Percentiles rank a stretch among this genome's conserved stretches.
Conservation (phyloP, 2,329 filamentous ascomycete genomes). For the Trichoderma lentiforme region DNA sequence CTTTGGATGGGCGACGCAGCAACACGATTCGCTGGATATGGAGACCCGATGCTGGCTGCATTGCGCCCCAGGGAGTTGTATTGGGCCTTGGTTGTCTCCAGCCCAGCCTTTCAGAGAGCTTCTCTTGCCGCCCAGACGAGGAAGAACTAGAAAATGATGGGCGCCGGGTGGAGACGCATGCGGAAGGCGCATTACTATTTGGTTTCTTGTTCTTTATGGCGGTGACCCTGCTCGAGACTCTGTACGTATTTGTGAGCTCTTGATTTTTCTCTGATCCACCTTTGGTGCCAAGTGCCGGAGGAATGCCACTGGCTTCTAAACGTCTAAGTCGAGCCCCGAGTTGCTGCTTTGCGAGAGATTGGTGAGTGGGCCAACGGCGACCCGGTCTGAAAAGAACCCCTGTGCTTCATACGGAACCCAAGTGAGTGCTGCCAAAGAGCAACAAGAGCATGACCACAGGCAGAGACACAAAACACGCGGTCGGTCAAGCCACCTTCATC, state of each 20-base stretch:
- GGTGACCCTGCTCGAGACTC: not conserved
- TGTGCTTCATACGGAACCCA: not conserved
- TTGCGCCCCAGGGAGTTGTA: constrained; percentile 21
- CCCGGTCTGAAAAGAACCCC: not conserved
- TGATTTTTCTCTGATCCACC: not conserved
- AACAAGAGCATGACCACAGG: not conserved
- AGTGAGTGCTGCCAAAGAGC: not conserved
- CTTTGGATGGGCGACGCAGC: constrained; percentile 9
- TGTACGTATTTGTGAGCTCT: not conserved
- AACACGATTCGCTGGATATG: constrained; percentile 16
- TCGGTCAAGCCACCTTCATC: not conserved
- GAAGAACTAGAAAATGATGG: constrained; percentile 23
- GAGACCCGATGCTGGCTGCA: constrained; percentile 15
- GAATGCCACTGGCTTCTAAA: not conserved
- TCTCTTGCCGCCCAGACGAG: constrained; percentile 36
- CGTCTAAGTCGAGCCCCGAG: not conserved
- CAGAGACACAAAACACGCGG: not conserved
- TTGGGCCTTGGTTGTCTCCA: constrained; percentile 16
- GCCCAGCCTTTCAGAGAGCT: constrained; percentile 38
- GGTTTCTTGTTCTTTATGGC: not conserved
- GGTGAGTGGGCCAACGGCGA: not conserved
- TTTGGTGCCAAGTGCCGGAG: constrained; percentile 9
- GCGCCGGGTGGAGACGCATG: constrained; percentile 9
- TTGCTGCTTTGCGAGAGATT: not conserved
- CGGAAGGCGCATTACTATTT: constrained; percentile 9